These are phyloP conservation scores for Cercospora brassicicola DNA, from an alignment of 2,329 filamentous ascomycete genomes.

Conservation along the genomic window DNA sequence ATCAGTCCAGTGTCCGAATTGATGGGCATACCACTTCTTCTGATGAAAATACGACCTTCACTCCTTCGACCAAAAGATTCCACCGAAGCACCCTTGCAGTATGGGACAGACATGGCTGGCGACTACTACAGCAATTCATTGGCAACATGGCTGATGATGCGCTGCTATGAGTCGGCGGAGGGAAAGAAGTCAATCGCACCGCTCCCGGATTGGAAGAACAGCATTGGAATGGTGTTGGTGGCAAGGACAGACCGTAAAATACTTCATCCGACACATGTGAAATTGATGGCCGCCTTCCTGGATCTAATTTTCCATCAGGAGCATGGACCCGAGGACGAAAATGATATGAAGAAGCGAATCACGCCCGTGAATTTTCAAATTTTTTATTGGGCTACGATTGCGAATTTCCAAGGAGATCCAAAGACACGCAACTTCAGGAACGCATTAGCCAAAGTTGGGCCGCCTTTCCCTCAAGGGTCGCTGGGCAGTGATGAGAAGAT, in stretches of 20 bases:
- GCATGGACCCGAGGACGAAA: background rate
- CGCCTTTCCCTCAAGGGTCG: background rate
- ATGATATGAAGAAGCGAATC: background rate
- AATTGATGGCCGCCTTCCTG: background rate
- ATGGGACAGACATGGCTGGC: background rate
- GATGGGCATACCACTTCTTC: background rate
- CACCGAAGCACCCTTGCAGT: background rate
- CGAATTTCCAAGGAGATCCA: background rate
- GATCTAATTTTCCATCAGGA: background rate
- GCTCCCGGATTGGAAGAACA: background rate
- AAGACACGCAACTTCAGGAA: background rate
- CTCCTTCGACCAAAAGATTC: background rate
- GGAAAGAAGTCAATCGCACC: background rate
- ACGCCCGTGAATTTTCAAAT: background rate
- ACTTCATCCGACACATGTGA: background rate
- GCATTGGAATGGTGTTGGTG: background rate
- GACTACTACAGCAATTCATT: background rate
- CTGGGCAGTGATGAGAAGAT: background rate
- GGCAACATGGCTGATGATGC: background rate
- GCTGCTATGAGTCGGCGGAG: background rate
- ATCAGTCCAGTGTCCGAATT: background rate
- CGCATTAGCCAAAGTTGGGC: background rate
- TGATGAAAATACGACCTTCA: background rate
- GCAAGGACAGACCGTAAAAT: background rate
- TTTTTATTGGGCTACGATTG: background rate